A percentile compares a stretch with the other conserved stretches of the same genome.
Conservation (phyloP, 2,329 filamentous ascomycete genomes). For the Mycosphaerella arachidis region DNA sequence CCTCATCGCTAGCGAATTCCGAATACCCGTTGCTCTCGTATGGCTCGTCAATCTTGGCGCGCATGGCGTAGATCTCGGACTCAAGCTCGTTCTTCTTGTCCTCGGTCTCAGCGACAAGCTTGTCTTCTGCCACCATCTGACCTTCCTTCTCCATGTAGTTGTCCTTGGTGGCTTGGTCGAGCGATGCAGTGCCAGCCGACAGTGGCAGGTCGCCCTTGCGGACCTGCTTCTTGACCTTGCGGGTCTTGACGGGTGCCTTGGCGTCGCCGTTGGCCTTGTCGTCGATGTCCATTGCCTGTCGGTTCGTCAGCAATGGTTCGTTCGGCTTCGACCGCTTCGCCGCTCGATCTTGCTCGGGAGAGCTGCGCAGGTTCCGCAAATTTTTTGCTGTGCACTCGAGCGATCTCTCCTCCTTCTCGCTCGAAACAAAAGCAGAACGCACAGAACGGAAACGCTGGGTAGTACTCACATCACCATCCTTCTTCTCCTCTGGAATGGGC, state of each 20-base stretch:
- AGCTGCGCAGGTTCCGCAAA: conserved; percentile 12
- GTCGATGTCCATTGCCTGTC: conserved; percentile 82
- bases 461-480: conserved; percentile 68
- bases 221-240: conserved; percentile 99
- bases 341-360: conserved; percentile 16
- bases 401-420: conserved; percentile 19
- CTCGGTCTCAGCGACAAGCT: conserved; percentile 95
- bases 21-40: conserved; percentile 54
- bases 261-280: conserved; percentile 57
- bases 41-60: conserved; percentile 89
- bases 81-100: conserved; percentile 99
- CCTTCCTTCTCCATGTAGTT: conserved; percentile 75
- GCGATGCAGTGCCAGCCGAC: conserved; percentile 72
- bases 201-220: conserved; percentile 94
- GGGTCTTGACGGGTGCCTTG: conserved; percentile 60
- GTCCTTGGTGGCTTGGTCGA: conserved; percentile 66
- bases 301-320: conserved; percentile 28
- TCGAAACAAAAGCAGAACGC: conserved; percentile 21
- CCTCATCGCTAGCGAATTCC: conserved; percentile 83
- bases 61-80: conserved; percentile 93
- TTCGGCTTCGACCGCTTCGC: conserved; percentile 25
- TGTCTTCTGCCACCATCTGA: conserved; percentile 95
- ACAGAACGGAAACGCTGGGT: conserved; percentile 16
- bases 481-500: conserved; percentile 64
- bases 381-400: conserved; percentile 12